Percentiles rank a stretch among this genome's conserved stretches.
These are phyloP conservation scores for Aspergillus sclerotioniger DNA, from an alignment of 495 filamentous ascomycete genomes.

Conservation along the genomic window DNA sequence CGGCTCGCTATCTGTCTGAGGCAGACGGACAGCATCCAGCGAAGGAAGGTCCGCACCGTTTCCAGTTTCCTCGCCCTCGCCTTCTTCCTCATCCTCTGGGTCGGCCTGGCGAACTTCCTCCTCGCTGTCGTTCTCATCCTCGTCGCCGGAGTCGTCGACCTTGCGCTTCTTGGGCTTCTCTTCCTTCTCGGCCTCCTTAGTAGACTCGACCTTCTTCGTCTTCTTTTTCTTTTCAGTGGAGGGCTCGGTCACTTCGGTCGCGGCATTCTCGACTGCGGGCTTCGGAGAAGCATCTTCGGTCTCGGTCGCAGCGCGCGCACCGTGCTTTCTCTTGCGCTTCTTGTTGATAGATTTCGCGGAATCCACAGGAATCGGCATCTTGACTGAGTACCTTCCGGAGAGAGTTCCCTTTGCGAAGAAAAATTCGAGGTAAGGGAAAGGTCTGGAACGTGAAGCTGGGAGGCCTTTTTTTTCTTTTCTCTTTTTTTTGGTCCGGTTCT, in stretches of 20 bases:
- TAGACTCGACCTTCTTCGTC: constrained; percentile 7
- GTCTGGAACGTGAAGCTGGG: constrained; percentile 10
- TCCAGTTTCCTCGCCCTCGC: constrained; percentile 18
- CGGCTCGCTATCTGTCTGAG: constrained; percentile 52
- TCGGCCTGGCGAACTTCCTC: constrained; percentile 26
- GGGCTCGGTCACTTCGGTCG: constrained; percentile 29
- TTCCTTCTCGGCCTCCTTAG: constrained; percentile 11
- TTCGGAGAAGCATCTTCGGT: constrained; percentile 6
- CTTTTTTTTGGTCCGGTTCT: constrained; percentile 8
- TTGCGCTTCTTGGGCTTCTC: constrained; percentile 39
- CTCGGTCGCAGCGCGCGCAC: constrained; percentile 16
- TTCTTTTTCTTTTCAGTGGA: constrained; percentile 27
- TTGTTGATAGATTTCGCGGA: constrained; percentile 58
- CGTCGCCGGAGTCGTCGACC: constrained; percentile 31
- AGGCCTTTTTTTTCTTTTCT: constrained; percentile 12
- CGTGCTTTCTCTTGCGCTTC: constrained; percentile 67
- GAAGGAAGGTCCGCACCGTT: constrained; percentile 48
- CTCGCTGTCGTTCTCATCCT: constrained; percentile 33
- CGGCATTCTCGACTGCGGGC: constrained; percentile 16
- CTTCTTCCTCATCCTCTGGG: constrained; percentile 25
- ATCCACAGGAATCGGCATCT: constrained; percentile 42
- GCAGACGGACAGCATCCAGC: constrained; percentile 52
- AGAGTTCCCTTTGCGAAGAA: background rate
- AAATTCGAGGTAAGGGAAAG: background rate
- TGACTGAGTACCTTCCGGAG: constrained; percentile 12